Conservation (phyloP, 805 yeast species). For the Candida cerambycidarum region DNA sequence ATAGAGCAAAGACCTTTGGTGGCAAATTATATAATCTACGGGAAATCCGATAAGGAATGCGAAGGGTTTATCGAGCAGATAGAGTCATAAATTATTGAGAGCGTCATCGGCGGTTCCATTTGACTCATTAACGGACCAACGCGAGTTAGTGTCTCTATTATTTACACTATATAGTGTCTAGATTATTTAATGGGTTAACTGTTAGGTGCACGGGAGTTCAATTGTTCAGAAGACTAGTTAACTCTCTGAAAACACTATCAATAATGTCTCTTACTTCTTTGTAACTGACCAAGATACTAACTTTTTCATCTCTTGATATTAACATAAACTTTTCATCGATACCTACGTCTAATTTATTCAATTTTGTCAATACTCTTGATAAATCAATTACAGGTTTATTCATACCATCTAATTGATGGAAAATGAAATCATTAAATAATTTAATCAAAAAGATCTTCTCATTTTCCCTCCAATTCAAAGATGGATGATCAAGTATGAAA, state of each 20-base stretch:
- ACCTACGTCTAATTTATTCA: constrained; percentile 93
- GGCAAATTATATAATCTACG: no score
- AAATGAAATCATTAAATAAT: constrained; percentile 79
- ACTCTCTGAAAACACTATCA: constrained; percentile 63
- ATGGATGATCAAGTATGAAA: constrained; percentile 70
- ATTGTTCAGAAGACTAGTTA: constrained; percentile 17
- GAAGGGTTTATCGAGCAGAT: background rate
- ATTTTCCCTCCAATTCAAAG: constrained; percentile 60
- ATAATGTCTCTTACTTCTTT: constrained; percentile 76
- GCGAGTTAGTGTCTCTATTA: background rate
- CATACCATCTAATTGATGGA: constrained; percentile 75
- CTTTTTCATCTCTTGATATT: constrained; percentile 81
- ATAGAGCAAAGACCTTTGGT: no score
- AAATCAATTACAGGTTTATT: constrained; percentile 81
- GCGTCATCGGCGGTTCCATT: background rate
- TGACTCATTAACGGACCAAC: background rate
- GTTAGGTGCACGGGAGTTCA: no score
- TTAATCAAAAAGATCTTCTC: constrained; percentile 64
- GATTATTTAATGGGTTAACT: no score
- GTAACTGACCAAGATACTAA: constrained; percentile 80
- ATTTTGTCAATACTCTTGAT: constrained; percentile 71
- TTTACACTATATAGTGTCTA: background rate
- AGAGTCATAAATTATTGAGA: background rate
- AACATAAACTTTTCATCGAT: constrained; percentile 78
- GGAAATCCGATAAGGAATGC: constrained; percentile 2